Percentiles rank a stretch among this genome's conserved stretches.
Evolutionary conservation across 768 basidiomycete species (phyloP).

Genomic region (Serendipita sp.): DNA sequence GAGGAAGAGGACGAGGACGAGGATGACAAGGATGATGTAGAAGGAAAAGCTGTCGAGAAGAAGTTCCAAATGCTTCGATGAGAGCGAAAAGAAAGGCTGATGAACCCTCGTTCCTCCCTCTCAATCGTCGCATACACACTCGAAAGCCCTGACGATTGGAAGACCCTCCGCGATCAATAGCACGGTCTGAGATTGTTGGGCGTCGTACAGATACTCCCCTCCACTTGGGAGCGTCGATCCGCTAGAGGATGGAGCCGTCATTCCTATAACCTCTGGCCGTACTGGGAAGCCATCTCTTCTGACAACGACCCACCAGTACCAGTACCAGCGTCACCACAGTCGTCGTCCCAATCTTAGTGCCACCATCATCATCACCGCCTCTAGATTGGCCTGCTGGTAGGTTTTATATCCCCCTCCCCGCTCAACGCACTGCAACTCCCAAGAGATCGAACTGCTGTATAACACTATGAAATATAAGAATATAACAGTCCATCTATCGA

Average conservation of each 20-base stretch:
- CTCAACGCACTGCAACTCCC: constrained; percentile 25
- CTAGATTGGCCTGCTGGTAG: too few relatives aligned
- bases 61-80: too few relatives aligned
- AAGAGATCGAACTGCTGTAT: constrained; percentile 53
- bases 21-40: too few relatives aligned
- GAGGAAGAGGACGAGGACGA: too few relatives aligned
- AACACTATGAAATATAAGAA: constrained; percentile 28
- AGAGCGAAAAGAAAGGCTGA: constrained; percentile 24
- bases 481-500: neutral
- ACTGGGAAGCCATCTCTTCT: constrained; percentile 22
- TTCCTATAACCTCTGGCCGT: constrained; percentile 39
- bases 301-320: too few relatives aligned
- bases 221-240: constrained; percentile 42
- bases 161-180: constrained; percentile 31
- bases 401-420: too few relatives aligned
- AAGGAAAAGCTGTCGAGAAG: too few relatives aligned
- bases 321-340: too few relatives aligned
- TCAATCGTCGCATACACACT: constrained; percentile 24
- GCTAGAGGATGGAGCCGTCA: constrained; percentile 40
- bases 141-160: constrained; percentile 22
- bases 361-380: too few relatives aligned
- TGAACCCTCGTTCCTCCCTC: constrained; percentile 13
- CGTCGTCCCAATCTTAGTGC: too few relatives aligned
- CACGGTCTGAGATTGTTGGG: constrained; percentile 39
- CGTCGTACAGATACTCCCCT: constrained; percentile 41